phyloP scores from a whole-genome alignment of 176 grass and related monocot species.

The Carex littledalei region DNA sequence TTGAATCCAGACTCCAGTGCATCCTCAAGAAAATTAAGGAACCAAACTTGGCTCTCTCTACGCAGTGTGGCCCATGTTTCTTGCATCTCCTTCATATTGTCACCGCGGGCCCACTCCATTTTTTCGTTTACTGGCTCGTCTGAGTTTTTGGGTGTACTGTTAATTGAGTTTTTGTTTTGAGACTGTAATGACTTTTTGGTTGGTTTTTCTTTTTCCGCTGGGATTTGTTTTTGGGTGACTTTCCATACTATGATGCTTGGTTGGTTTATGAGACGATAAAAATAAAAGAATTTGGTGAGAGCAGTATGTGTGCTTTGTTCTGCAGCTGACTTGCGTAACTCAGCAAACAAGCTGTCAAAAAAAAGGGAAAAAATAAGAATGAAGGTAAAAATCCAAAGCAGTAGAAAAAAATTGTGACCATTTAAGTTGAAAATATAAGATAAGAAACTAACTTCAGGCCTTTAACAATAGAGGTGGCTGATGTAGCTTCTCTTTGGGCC shows the following conservation, averaged over 20 bases:
- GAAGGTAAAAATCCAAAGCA: background rate
- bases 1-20: slow-evolving; percentile 63
- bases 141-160: slow-evolving; percentile 29
- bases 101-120: slow-evolving; percentile 69
- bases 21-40: slow-evolving; percentile 74
- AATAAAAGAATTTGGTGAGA: slow-evolving; percentile 79
- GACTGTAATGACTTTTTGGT: slow-evolving; percentile 38
- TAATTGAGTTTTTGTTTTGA: slow-evolving; percentile 32
- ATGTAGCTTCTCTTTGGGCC: slow-evolving; percentile 86
- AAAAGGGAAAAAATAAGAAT: background rate
- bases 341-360: slow-evolving; percentile 68
- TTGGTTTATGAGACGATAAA: slow-evolving; percentile 66
- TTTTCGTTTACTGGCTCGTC: slow-evolving; percentile 54
- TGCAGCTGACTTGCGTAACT: slow-evolving; percentile 48
- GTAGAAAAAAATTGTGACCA: background rate
- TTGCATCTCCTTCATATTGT: slow-evolving; percentile 89
- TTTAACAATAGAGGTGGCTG: slow-evolving; percentile 86
- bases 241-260: slow-evolving; percentile 50
- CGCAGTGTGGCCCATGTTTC: slow-evolving; percentile 53
- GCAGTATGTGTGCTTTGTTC: slow-evolving; percentile 52
- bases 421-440: slow-evolving; percentile 8
- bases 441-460: slow-evolving; percentile 58
- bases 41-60: slow-evolving; percentile 65
- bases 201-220: slow-evolving; percentile 51
- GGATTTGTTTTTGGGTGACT: slow-evolving; percentile 37